These are phyloP conservation scores for Peribolospora kevripleyi DNA, from an alignment of 768 basidiomycete genomes.

Conservation along the genomic window DNA sequence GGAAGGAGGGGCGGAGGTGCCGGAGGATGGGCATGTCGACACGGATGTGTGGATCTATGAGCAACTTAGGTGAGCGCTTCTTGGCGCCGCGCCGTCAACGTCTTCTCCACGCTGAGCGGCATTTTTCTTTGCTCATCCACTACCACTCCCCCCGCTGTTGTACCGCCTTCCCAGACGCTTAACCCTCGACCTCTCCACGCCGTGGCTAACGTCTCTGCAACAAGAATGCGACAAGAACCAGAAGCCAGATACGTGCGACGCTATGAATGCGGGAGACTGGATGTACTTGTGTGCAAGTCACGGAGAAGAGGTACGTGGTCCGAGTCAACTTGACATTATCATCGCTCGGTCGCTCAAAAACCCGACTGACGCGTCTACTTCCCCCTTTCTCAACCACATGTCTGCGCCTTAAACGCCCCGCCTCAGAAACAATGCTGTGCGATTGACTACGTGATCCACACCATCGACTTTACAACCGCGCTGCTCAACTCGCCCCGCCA, in stretches of 20 bases:
- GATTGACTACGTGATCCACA: conserved; percentile 85
- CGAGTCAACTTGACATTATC: too few relatives aligned
- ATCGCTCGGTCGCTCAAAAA: too few relatives aligned
- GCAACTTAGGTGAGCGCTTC: conserved; percentile 27
- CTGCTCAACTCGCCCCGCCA: conserved; percentile 70
- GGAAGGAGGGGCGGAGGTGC: conserved; percentile 19
- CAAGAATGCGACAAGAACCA: conserved; percentile 34
- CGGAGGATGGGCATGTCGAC: conserved; percentile 37
- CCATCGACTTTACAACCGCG: conserved; percentile 76
- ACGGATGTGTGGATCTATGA: conserved; percentile 66
- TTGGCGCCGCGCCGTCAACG: conserved; percentile 17
- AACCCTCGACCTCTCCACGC: conserved; percentile 64
- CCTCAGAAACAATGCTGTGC: conserved; percentile 63
- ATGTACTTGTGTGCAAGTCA: not conserved
- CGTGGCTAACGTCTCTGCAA: conserved; percentile 79
- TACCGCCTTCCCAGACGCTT: conserved; percentile 33
- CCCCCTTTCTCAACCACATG: not conserved
- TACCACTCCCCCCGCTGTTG: not conserved
- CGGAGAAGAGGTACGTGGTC: too few relatives aligned
- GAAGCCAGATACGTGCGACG: not conserved
- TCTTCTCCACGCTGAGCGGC: too few relatives aligned
- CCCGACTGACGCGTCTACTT: too few relatives aligned
- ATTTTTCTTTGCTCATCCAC: not conserved
- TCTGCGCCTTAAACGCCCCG: not conserved
- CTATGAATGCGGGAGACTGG: not conserved